Conservation (phyloP, 1,284 basidiomycete species). For the Moniliella sp. region DNA sequence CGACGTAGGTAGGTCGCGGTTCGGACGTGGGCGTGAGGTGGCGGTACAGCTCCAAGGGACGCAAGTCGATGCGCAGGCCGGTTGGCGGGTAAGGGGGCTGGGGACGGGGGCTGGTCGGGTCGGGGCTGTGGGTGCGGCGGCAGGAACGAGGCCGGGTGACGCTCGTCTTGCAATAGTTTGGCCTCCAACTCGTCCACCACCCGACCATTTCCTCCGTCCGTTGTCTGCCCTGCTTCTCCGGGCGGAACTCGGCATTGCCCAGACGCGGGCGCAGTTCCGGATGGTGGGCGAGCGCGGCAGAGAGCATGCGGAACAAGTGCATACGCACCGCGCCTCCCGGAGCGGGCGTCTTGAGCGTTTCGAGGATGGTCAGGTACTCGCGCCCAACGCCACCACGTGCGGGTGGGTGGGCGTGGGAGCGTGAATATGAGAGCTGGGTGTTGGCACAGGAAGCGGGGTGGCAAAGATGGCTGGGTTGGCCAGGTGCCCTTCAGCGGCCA, state of each 20-base stretch:
- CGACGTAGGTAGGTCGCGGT: conserved; percentile 45
- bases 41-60: too few species aligned
- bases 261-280: too few species aligned
- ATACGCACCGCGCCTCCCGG: conserved; percentile 58
- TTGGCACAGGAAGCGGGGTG: not conserved
- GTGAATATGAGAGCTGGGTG: conserved; percentile 2
- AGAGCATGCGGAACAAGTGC: conserved; percentile 76
- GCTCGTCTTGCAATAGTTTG: conserved; percentile 42
- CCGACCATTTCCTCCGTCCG: conserved; percentile 38
- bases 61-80: too few species aligned
- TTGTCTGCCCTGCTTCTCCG: conserved; percentile 29
- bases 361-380: conserved; percentile 68
- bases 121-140: too few species aligned
- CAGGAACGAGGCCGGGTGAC: too few species aligned
- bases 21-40: too few species aligned
- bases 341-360: conserved; percentile 51
- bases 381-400: conserved; percentile 46
- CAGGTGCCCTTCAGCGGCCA: conserved; percentile 53
- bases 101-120: too few species aligned
- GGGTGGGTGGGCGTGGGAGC: conserved; percentile 43
- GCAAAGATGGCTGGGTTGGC: conserved; percentile 46
- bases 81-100: too few species aligned
- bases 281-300: conserved; percentile 51
- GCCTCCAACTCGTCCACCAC: conserved; percentile 36
- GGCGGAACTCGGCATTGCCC: too few species aligned